phyloP scores from a whole-genome alignment of 2,329 filamentous ascomycete genomes.

The Parascedosporium putredinis region DNA sequence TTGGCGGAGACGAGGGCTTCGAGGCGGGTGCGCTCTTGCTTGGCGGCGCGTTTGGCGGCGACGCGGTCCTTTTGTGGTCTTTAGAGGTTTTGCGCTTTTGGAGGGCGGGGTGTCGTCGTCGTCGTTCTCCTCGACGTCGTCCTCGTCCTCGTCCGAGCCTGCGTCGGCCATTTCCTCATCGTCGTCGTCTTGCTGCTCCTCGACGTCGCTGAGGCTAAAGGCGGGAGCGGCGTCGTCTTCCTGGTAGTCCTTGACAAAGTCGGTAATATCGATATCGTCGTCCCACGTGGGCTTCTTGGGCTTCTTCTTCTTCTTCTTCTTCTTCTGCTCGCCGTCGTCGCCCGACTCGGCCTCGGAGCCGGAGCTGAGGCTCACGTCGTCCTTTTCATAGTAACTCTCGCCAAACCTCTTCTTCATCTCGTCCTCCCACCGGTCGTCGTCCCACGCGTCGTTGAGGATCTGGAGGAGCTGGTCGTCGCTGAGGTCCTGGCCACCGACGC shows the following conservation, averaged over 20 bases:
- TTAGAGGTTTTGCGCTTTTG: constrained; percentile 52
- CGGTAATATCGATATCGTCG: constrained; percentile 94
- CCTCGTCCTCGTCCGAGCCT: constrained; percentile 25
- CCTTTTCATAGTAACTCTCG: constrained; percentile 78
- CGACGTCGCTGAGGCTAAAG: constrained; percentile 44
- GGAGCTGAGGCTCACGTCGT: constrained; percentile 56
- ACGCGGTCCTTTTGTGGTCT: constrained; percentile 49
- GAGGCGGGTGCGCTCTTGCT: constrained; percentile 71
- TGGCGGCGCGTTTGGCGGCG: constrained; percentile 58
- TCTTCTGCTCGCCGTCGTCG: constrained; percentile 42
- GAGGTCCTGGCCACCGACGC: constrained; percentile 55
- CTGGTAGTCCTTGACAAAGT: constrained; percentile 78
- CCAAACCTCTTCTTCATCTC: constrained; percentile 86
- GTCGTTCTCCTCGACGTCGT: constrained; percentile 25
- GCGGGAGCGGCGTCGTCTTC: constrained; percentile 52
- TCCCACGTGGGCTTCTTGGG: constrained; percentile 85
- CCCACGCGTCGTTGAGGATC: constrained; percentile 80
- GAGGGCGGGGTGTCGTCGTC: constrained; percentile 32
- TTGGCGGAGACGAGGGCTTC: constrained; percentile 77
- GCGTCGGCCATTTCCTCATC: constrained; percentile 25
- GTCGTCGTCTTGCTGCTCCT: too few species aligned
- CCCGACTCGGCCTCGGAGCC: constrained; percentile 55
- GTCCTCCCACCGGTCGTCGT: constrained; percentile 79
- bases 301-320: constrained; percentile 49
- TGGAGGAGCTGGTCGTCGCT: constrained; percentile 73